Percentiles rank a stretch among this genome's conserved stretches.
phyloP scores from a whole-genome alignment of 225 moss, liverwort and hornwort genomes.

The Sphagnum tenellum region DNA sequence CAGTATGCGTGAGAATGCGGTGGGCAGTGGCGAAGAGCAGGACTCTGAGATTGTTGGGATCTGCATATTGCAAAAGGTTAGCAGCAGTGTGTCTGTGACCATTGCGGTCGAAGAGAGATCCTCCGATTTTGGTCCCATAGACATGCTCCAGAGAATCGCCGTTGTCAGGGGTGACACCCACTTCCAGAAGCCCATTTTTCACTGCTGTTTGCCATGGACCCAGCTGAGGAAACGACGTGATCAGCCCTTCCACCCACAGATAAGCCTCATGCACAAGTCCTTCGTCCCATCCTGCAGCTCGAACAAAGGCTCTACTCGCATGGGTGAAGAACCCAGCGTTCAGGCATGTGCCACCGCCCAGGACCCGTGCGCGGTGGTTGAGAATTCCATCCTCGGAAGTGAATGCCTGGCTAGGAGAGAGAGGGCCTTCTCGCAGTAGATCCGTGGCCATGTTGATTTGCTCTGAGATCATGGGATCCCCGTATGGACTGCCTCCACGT shows the following conservation, averaged over 20 bases:
- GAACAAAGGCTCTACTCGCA: constrained; percentile 42
- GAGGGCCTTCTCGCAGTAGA: constrained; percentile 19
- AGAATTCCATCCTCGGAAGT: constrained; percentile 47
- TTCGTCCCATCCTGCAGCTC: constrained; percentile 27
- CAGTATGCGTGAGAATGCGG: neutral
- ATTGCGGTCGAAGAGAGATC: too few species aligned
- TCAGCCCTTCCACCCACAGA: constrained; percentile 32
- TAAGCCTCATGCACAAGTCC: constrained; percentile 46
- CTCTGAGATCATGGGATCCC: constrained; percentile 15
- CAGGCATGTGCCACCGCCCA: constrained; percentile 60
- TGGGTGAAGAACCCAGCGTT: constrained; percentile 81
- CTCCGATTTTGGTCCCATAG: too few species aligned
- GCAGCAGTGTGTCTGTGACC: too few species aligned
- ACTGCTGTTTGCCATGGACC: too few species aligned
- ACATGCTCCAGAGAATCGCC: too few species aligned
- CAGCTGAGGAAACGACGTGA: too few species aligned
- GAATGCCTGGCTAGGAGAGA: constrained; percentile 40
- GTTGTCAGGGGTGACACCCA: too few species aligned
- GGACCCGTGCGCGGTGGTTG: constrained; percentile 44
- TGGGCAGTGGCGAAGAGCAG: too few species aligned
- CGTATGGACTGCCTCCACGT: constrained; percentile 35
- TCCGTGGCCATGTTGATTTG: constrained; percentile 16
- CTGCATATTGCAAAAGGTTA: too few species aligned
- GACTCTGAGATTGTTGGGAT: too few species aligned
- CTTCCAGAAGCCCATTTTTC: too few species aligned